Evolutionary conservation across 768 basidiomycete species (phyloP), one percentile per base, ranked within the genome.

Genomic region (Boletus speciosus): DNA sequence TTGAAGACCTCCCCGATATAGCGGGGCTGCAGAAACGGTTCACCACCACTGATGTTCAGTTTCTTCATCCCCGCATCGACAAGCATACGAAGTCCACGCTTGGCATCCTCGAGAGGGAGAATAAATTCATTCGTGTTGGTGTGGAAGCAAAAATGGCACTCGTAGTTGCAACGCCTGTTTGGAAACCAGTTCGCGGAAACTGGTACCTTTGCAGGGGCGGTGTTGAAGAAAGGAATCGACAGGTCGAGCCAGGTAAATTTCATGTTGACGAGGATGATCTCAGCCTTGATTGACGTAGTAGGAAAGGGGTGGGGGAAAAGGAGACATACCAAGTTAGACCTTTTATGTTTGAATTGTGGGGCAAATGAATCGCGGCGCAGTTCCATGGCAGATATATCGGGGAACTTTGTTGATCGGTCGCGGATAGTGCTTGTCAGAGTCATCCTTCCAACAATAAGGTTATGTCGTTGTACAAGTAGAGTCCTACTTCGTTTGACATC

Each of bases 121-220:
- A 74, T 72, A 11, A 59, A 61, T 3, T 66, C 49, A n/a, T 69
- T 73, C 14, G 66, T 73, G 44, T 58, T 65, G 1, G 75, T 77
- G 36, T 76, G 75, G 43, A 77, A 76, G 55, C 75, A 76, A 47
- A 77, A 75, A 5, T 69, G 63, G 34, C 74, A 74, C 7, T 64
- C 55, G 23, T 77, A 76, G 36, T 77, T 77, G 41, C 66, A 67
- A 1, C 59, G 52, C 16, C 66, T 50, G 21, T 61, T 60, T 0
- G 66, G 66, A 21, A 67, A 67, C 66, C 66, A 67, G 45, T 67
- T 67, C 3, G 66, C 66, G 1, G 66, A 67, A 1, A 67, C 54
- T 16, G 65, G 65, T 3, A 56, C 52, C 42, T 36, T 41, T 2
- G 55, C 44, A 16, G 62, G 60, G 5, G 41, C 7, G 2, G 36